Evolutionary conservation across 202 grass and related monocot genomes (phyloP).

Genomic region (Cymbopogon flexuosus): DNA sequence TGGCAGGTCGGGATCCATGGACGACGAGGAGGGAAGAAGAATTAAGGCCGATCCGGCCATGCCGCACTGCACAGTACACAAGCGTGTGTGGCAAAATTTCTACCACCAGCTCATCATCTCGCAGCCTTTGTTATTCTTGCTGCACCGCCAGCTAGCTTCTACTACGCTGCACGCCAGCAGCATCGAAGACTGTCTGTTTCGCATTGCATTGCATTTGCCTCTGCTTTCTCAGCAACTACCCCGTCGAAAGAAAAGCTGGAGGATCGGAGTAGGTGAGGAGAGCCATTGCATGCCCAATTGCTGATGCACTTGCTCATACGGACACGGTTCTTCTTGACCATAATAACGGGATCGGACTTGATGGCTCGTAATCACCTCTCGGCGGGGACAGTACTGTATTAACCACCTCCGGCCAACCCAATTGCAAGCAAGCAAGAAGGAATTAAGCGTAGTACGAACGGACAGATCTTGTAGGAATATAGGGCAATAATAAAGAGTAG

Average conservation of each 20-base stretch:
- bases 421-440: background rate
- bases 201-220: background rate
- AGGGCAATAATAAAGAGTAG: constrained; percentile 28
- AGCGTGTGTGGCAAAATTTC: constrained; percentile 6
- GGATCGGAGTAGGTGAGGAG: constrained; percentile 27
- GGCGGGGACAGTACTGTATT: constrained; percentile 3
- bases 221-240: constrained; percentile 14
- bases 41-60: background rate
- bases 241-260: constrained; percentile 3
- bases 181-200: background rate
- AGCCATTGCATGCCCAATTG: background rate
- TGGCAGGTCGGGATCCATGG: background rate
- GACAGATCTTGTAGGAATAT: constrained; percentile 54
- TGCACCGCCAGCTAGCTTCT: constrained; percentile 25
- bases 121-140: background rate
- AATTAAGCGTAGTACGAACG: background rate
- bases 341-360: background rate
- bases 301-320: constrained; percentile 27
- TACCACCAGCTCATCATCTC: constrained; percentile 18
- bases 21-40: background rate
- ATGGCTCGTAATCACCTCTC: background rate
- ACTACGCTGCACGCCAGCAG: background rate
- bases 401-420: background rate
- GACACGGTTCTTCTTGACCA: constrained; percentile 20
- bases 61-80: background rate